Percentiles rank a stretch among this genome's conserved stretches.
These are phyloP conservation scores for Anastatica hierochuntica DNA, from an alignment of 345 rosid species.

Conservation along the genomic window DNA sequence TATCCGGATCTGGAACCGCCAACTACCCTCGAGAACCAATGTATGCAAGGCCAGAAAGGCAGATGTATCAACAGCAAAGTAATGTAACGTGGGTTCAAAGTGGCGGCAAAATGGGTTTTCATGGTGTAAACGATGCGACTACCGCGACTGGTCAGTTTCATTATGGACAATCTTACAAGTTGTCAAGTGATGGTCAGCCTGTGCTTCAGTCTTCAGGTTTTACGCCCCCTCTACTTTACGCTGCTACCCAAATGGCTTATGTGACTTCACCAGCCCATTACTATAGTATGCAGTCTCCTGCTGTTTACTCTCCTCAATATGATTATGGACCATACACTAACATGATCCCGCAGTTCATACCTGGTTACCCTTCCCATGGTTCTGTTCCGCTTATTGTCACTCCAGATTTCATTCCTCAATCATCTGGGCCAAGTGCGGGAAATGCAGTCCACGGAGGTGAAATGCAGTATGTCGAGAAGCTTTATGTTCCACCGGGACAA, in stretches of 20 bases:
- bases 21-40: constrained; percentile 26
- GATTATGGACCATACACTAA: constrained; percentile 37
- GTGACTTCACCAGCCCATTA: constrained; percentile 33
- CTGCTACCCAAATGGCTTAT: constrained; percentile 30
- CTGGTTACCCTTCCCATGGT: constrained; percentile 43
- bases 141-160: constrained; percentile 29
- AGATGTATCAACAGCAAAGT: constrained; percentile 27
- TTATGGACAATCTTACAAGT: constrained; percentile 27
- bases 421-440: constrained; percentile 37
- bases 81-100: constrained; percentile 31
- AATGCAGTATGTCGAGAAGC: constrained; percentile 36
- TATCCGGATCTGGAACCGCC: constrained; percentile 24
- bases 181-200: constrained; percentile 33
- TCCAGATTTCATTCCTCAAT: constrained; percentile 30
- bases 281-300: constrained; percentile 32
- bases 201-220: constrained; percentile 48
- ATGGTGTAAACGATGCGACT: constrained; percentile 19
- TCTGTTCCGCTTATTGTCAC: constrained; percentile 29
- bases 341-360: constrained; percentile 34
- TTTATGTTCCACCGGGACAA: constrained; percentile 40
- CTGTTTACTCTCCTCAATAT: constrained; percentile 34
- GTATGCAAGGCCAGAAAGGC: constrained; percentile 24
- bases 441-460: constrained; percentile 39
- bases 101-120: constrained; percentile 22
- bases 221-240: constrained; percentile 33